Percentiles rank a stretch among this genome's conserved stretches.
Evolutionary conservation across 441 rosid species (phyloP).

Genomic region (Brassica hybrid): DNA sequence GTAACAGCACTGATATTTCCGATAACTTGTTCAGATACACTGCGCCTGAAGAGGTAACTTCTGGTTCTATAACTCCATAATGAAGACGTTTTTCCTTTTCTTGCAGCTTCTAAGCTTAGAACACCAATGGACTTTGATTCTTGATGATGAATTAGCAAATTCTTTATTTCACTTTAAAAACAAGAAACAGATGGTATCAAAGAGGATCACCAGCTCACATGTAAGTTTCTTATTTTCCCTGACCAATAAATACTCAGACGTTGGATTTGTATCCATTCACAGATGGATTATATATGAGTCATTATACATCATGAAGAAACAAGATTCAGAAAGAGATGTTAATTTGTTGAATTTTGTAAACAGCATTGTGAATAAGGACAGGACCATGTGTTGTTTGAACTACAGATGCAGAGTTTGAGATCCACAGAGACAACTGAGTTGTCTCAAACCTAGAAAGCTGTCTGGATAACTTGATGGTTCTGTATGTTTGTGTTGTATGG

Average conservation of each 20-base stretch:
- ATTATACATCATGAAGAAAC: background rate
- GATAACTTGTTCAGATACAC: conserved; percentile 77
- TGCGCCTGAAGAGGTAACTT: conserved; percentile 89
- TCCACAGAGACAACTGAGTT: too few relatives aligned
- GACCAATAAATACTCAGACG: background rate
- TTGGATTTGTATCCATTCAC: background rate
- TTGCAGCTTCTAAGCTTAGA: conserved; percentile 71
- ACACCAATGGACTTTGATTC: conserved; percentile 79
- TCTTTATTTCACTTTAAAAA: conserved; percentile 82
- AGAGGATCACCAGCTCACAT: conserved; percentile 75
- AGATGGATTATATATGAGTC: background rate
- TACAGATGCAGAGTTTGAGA: conserved; percentile 83
- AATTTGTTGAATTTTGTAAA: background rate
- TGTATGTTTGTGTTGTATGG: conserved; percentile 1
- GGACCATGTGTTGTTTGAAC: background rate
- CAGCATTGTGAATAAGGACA: background rate
- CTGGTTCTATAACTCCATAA: background rate
- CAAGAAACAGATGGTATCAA: conserved; percentile 75
- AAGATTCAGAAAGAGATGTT: too few relatives aligned
- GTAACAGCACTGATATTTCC: conserved; percentile 75
- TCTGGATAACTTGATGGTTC: background rate
- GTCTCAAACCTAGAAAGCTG: background rate
- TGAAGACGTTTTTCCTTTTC: background rate
- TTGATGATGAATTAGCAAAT: conserved; percentile 89
- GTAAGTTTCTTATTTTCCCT: conserved; percentile 55